Evolutionary conservation across 192 early-diverging fungal genomes (phyloP).

Genomic region (Piromyces sp.): DNA sequence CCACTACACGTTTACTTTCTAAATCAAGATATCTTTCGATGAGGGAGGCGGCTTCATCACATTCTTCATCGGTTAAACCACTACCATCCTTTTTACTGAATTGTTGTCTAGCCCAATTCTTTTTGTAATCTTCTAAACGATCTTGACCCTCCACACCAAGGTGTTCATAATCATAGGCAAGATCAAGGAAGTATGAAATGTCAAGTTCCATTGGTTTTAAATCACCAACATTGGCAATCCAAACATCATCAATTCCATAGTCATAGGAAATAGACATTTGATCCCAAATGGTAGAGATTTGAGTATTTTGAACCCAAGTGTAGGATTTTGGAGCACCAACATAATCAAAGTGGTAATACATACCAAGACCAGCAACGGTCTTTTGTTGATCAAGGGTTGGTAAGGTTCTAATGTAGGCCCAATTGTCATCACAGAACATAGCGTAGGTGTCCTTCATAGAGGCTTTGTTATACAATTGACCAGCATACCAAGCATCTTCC

Average conservation of each 20-base stretch:
- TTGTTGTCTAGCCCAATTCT: neutral
- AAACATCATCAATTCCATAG: conserved; percentile 1
- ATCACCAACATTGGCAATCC: conserved; percentile 10
- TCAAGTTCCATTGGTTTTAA: conserved; percentile 6
- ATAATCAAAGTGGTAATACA: conserved; percentile 10
- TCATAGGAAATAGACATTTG: conserved; percentile 4
- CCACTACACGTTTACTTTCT: neutral
- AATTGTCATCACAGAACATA: conserved; percentile 6
- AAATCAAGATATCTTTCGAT: neutral
- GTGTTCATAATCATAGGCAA: conserved; percentile 2
- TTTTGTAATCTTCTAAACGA: neutral
- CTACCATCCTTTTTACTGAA: conserved; percentile 1
- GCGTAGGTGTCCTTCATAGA: neutral
- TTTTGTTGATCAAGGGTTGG: conserved; percentile 1
- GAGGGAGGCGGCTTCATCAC: neutral
- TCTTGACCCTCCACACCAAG: neutral
- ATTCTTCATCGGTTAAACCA: neutral
- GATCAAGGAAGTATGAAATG: conserved; percentile 6
- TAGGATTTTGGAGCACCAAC: conserved; percentile 4
- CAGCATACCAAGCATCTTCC: neutral
- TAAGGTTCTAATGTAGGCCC: conserved; percentile 4
- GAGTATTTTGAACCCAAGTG: conserved; percentile 5
- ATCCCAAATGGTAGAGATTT: conserved; percentile 3
- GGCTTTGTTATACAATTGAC: conserved; percentile 4
- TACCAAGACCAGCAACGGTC: conserved; percentile 3